Conservation (phyloP, 75 land plant genomes). For the Adiantum capillusveneris region DNA sequence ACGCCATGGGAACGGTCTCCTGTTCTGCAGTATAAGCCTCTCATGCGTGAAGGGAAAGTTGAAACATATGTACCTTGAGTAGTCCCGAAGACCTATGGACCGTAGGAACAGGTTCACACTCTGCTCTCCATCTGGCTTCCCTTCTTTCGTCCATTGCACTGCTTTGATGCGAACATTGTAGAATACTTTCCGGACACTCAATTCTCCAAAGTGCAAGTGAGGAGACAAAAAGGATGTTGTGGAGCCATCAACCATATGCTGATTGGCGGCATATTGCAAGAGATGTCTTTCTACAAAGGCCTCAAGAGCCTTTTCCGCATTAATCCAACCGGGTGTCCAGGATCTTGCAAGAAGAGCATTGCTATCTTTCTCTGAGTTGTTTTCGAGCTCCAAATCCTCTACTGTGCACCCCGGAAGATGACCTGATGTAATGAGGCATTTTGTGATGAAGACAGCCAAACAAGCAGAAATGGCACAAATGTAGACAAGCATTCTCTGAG, state of each 20-base stretch:
- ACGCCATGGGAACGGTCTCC: slow-evolving; percentile 69
- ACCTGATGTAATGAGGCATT: too few relatives aligned
- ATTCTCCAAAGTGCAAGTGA: slow-evolving; percentile 83
- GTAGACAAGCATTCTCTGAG: too few relatives aligned
- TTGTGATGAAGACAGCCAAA: too few relatives aligned
- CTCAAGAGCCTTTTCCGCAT: slow-evolving; percentile 59
- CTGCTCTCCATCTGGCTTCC: slow-evolving; percentile 32
- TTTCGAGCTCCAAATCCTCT: slow-evolving; percentile 68
- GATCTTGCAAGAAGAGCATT: slow-evolving; percentile 61
- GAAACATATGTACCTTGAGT: slow-evolving; percentile 84
- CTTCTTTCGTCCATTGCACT: slow-evolving; percentile 54
- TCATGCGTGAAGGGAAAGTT: slow-evolving; percentile 86
- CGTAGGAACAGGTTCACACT: slow-evolving; percentile 57
- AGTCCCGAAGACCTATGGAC: slow-evolving; percentile 75
- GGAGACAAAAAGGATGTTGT: slow-evolving; percentile 76
- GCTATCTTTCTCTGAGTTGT: slow-evolving; percentile 70
- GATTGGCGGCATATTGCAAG: slow-evolving; percentile 47
- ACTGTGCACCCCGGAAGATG: slow-evolving; percentile 28
- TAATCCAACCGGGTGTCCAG: slow-evolving; percentile 92
- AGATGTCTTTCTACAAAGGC: slow-evolving; percentile 47
- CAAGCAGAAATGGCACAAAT: too few relatives aligned
- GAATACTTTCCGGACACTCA: slow-evolving; percentile 73
- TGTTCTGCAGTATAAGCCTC: slow-evolving; percentile 50
- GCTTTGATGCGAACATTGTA: slow-evolving; percentile 58
- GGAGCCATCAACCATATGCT: slow-evolving; percentile 45